phyloP scores from a whole-genome alignment of 495 filamentous ascomycete genomes.

The Astrothelium subdiscretum region DNA sequence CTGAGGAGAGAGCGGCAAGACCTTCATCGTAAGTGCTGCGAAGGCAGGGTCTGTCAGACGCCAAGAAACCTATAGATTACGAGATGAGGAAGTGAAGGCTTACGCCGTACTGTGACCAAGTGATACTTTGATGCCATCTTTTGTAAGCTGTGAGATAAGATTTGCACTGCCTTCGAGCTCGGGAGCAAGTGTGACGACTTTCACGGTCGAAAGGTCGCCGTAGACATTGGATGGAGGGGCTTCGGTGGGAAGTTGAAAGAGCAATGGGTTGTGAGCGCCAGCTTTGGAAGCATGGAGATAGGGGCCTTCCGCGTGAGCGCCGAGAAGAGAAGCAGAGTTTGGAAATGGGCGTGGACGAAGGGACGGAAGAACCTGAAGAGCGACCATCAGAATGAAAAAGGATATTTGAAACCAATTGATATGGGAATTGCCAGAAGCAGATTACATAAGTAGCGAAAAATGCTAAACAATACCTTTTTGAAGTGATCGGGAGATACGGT shows the following conservation, averaged over 20 bases:
- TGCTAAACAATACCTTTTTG: slow-evolving; percentile 19
- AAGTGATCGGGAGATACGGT: slow-evolving; percentile 27
- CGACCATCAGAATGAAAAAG: slow-evolving; percentile 4
- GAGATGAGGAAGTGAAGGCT: not conserved
- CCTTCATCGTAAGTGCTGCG: slow-evolving; percentile 20
- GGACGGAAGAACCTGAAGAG: slow-evolving; percentile 30
- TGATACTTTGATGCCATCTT: slow-evolving; percentile 24
- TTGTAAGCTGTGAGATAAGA: slow-evolving; percentile 21
- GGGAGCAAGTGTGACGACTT: slow-evolving; percentile 29
- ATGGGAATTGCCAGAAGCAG: too few relatives aligned
- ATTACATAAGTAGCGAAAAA: too few relatives aligned
- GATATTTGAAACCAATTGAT: not conserved
- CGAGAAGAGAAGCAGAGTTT: slow-evolving; percentile 26
- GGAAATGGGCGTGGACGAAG: slow-evolving; percentile 22
- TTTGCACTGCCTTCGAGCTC: slow-evolving; percentile 21
- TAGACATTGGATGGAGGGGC: slow-evolving; percentile 20
- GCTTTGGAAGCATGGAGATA: slow-evolving; percentile 30
- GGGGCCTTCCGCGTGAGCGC: slow-evolving; percentile 32
- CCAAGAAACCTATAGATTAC: too few relatives aligned
- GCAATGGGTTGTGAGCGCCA: slow-evolving; percentile 29
- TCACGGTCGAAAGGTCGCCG: slow-evolving; percentile 19
- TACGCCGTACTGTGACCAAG: slow-evolving; percentile 28
- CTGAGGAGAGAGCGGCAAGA: slow-evolving; percentile 22
- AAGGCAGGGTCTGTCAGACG: too few relatives aligned
- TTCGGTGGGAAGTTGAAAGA: slow-evolving; percentile 22